Evolutionary conservation across 371 early-diverging fungal genomes (phyloP), one percentile per base, ranked within the genome.

Genomic region (Mortierella sp.): DNA sequence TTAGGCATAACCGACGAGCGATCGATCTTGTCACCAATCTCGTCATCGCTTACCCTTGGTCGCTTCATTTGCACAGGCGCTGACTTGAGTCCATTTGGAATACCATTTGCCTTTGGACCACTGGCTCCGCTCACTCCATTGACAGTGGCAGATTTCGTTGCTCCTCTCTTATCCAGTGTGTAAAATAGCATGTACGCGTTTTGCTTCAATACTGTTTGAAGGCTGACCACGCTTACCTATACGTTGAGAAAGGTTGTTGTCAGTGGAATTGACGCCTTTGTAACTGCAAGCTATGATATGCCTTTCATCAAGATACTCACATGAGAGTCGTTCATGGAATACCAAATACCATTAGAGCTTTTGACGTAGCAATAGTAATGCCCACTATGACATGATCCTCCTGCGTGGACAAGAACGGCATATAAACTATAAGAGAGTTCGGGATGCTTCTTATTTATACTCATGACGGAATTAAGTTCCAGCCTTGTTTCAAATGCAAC

Each of bases 111-210:
- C 22, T 55, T 67, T 7, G 15, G 19, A 31, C 56, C 65, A 22
- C 57, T 63, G 19, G 49, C 40, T 37, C 61, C 55, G 53, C 37
- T 65, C 45, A 45, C 15, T 17, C 45, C 45, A 15, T 45, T 45
- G 15, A 26, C 51, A 15, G 66, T 22, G 1, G 72, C 61, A 19
- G 70, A 15, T n/a, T 55, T 72, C 28, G 29, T n/a, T 7, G 66
- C 23, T 37, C 66, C 67, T 59, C 49, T 55, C 60, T 75, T 71
- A 15, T 71, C 67, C 35, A 75, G 85, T 51, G 85, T 85, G 74
- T 97, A 97, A 68, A 97, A 95, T 10, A 97, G 85, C 85, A 97
- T 88, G 66, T 97, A 97, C 0, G 96, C 96, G n/a, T 87, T 82
- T 73, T 94, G 90, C 0, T 61, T 68, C 17, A 95, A 75, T 0